Percentiles rank a stretch among this genome's conserved stretches.
Conservation (phyloP, 1,284 basidiomycete genomes). For the Sutorius eximius region DNA sequence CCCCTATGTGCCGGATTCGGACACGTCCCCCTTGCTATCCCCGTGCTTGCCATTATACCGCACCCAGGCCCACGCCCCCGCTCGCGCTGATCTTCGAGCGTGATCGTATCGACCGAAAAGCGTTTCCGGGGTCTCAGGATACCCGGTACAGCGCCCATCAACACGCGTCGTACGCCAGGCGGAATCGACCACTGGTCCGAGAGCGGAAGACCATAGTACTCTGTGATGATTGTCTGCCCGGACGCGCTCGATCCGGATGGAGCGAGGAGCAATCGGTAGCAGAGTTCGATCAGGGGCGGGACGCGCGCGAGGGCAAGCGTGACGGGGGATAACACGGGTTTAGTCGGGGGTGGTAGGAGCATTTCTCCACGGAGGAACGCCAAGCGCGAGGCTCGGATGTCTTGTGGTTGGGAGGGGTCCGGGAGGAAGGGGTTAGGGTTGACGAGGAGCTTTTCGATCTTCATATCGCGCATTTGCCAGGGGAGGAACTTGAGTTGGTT, state of each 20-base stretch:
- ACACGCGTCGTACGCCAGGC: constrained; percentile 25
- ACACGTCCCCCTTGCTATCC: constrained; percentile 42
- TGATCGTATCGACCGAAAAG: constrained; percentile 6
- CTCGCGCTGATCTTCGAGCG: neutral
- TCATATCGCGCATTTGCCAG: constrained; percentile 60
- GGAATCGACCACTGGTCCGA: constrained; percentile 34
- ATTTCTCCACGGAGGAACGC: no score
- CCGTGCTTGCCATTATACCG: neutral
- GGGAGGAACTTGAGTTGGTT: constrained; percentile 65
- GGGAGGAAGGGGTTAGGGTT: constrained; percentile 58
- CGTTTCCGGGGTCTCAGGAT: constrained; percentile 23
- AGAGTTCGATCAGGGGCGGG: constrained; percentile 50
- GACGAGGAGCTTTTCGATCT: constrained; percentile 45
- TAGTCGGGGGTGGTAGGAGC: neutral
- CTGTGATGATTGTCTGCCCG: constrained; percentile 33
- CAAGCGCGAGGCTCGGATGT: no score
- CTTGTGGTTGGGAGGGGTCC: constrained; percentile 28
- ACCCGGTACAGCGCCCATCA: constrained; percentile 42
- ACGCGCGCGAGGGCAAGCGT: constrained; percentile 30
- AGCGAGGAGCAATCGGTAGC: constrained; percentile 49
- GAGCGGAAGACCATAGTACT: constrained; percentile 38
- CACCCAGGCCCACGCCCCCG: no score
- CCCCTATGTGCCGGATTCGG: constrained; percentile 49
- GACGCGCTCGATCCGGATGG: constrained; percentile 14
- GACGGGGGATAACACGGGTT: constrained; percentile 33